Base-by-base conservation (phyloP, 1,139 yeast species). In the Candida sojae region DNA sequence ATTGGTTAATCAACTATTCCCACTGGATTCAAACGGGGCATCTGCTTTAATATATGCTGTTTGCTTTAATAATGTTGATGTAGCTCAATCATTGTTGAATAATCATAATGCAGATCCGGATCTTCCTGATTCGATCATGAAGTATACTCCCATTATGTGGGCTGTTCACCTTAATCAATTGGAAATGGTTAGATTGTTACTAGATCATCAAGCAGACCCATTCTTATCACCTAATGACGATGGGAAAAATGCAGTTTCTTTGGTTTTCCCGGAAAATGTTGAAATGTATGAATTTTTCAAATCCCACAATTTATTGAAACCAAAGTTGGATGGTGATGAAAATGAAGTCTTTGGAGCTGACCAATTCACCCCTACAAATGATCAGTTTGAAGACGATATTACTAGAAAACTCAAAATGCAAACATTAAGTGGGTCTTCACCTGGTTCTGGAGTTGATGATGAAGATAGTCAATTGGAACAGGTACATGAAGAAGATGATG, bases 21-120 rank as follows among this genome's bases (percentile, higher is more conserved):
- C 77, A 3, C 53, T 57, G 6, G 76, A 74, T 38, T 61, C 63
- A 5, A 60, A 63, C 31, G 87, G 87, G 0, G 66, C 75, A 3
- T 69, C 80, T 0, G 78, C 84, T 1, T 66, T 83, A 55, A 70
- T 81, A 0, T 80, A 73, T 57, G 80, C 85, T 10, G 70, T 82
- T 26, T 79, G 80, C 47, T 81, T 80, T 54, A 70, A 75, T 48
- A 71, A 81, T 41, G 51, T 57, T 5, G 73, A 66, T 6, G 63
- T 77, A 25, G 77, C 71, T 1, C 85, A 82, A 45, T 54, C 75
- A 3, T 62, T 84, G 32, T 57, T 76, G 33, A 45, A 56, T 12
- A 57, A 55, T 37, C 68, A 66, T 47, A 55, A 59, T 6, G 77
- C 71, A 1, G 78, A 75, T 51, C 77, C 76, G 2, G 79, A 75